Evolutionary conservation across 176 grass and related monocot species (phyloP).

Genomic region (Aegilops speltoides): DNA sequence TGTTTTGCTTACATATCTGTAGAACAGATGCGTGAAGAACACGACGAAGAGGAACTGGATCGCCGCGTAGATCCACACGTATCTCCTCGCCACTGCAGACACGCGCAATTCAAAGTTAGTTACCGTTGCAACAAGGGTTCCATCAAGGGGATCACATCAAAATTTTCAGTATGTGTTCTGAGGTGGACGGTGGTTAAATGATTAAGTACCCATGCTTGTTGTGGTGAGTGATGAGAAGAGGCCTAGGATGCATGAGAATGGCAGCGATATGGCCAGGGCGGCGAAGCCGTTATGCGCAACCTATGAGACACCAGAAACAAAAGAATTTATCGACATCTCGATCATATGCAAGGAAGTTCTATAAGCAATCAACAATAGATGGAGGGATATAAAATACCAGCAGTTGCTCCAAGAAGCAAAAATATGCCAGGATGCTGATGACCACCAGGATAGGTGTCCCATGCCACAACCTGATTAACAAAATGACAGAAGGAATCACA

Average conservation of each 20-base stretch:
- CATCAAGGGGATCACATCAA: not conserved
- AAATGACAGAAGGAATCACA: not conserved
- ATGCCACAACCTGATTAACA: slow-evolving; percentile 59
- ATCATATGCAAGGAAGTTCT: not conserved
- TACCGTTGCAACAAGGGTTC: not conserved
- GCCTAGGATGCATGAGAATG: slow-evolving; percentile 83
- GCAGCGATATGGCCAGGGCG: slow-evolving; percentile 76
- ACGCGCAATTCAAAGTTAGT: not conserved
- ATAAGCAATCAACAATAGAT: not conserved
- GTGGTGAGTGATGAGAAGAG: slow-evolving; percentile 83
- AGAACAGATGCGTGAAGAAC: slow-evolving; percentile 85
- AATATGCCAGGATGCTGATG: slow-evolving; percentile 83
- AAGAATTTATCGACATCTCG: not conserved
- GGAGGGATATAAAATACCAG: slow-evolving; percentile 37
- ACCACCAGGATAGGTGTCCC: slow-evolving; percentile 78
- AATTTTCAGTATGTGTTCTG: not conserved
- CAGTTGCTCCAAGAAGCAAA: slow-evolving; percentile 93
- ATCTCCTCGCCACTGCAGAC: slow-evolving; percentile 64
- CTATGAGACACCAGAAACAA: slow-evolving; percentile 26
- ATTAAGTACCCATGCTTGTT: slow-evolving; percentile 63
- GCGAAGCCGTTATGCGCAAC: slow-evolving; percentile 52
- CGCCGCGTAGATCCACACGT: slow-evolving; percentile 61
- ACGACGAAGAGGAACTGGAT: slow-evolving; percentile 83
- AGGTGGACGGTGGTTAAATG: not conserved
- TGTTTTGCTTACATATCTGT: slow-evolving; percentile 62